phyloP scores from a whole-genome alignment of 306 rosid genomes.

The Gastrolobium villosum region DNA sequence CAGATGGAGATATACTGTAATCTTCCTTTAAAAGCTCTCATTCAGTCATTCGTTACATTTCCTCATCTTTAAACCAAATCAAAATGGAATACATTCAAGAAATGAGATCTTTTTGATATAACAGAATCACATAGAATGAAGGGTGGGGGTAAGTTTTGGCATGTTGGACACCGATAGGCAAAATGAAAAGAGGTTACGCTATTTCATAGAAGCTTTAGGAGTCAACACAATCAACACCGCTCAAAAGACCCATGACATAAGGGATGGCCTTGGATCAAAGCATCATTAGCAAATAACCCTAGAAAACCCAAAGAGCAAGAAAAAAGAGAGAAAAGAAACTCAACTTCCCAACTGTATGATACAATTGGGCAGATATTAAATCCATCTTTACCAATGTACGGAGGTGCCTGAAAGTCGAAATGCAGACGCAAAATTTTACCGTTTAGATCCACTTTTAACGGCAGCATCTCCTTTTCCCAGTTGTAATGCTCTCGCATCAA shows the following conservation, averaged over 20 bases:
- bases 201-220: not conserved
- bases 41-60: slow-evolving; percentile 25
- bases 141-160: not conserved
- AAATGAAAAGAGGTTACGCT: slow-evolving; percentile 6
- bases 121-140: not conserved
- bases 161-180: not conserved
- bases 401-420: not conserved
- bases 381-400: slow-evolving; percentile 34
- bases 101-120: slow-evolving; percentile 25
- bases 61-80: slow-evolving; percentile 35
- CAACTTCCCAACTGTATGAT: slow-evolving; percentile 34
- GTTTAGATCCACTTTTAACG: slow-evolving; percentile 50
- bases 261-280: slow-evolving; percentile 41
- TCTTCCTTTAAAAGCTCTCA: not conserved
- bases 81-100: slow-evolving; percentile 22
- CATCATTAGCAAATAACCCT: slow-evolving; percentile 44
- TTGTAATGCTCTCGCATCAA: slow-evolving; percentile 63
- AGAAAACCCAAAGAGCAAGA: slow-evolving; percentile 13
- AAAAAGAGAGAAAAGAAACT: slow-evolving; percentile 32
- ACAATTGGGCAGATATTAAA: slow-evolving; percentile 23
- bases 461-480: slow-evolving; percentile 50
- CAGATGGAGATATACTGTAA: not conserved
- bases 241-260: not conserved
- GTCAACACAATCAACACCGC: slow-evolving; percentile 32
- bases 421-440: slow-evolving; percentile 28